These are phyloP conservation scores for Cylindricascospora bacillispora DNA, from an alignment of 1,139 yeast genomes.

Conservation along the genomic window DNA sequence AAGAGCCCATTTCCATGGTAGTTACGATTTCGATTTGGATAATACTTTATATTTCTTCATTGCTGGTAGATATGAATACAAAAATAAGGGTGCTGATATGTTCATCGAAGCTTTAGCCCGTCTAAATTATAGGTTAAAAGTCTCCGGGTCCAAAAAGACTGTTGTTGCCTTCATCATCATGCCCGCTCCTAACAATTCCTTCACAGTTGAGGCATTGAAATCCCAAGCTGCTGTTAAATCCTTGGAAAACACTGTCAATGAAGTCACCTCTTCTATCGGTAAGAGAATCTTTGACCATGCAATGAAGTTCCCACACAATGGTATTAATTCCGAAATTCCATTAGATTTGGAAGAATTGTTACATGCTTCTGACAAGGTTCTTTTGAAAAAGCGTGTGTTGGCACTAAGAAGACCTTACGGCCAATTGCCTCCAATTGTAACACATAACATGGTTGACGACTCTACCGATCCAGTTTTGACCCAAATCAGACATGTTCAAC, in stretches of 20 bases:
- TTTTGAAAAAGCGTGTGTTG: conserved; percentile 82
- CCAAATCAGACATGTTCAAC: conserved; percentile 82
- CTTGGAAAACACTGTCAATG: conserved; percentile 77
- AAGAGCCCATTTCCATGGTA: conserved; percentile 95
- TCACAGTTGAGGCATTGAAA: conserved; percentile 88
- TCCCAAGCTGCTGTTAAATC: conserved; percentile 95
- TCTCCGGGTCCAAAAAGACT: conserved; percentile 72
- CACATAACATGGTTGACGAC: conserved; percentile 96
- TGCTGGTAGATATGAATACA: conserved; percentile 93
- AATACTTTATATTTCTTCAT: conserved; percentile 90
- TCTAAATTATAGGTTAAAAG: conserved; percentile 75
- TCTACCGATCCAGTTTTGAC: conserved; percentile 80
- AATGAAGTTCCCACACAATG: conserved; percentile 59
- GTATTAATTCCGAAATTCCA: conserved; percentile 39
- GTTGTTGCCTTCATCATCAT: conserved; percentile 96
- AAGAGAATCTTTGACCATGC: conserved; percentile 84
- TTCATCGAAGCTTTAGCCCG: conserved; percentile 89
- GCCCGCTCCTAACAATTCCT: conserved; percentile 93
- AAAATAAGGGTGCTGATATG: conserved; percentile 95
- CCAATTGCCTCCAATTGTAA: conserved; percentile 85
- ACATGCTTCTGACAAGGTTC: conserved; percentile 78
- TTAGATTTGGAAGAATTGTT: conserved; percentile 61
- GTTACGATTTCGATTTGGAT: conserved; percentile 86
- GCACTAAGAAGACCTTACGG: conserved; percentile 76
- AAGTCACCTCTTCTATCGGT: conserved; percentile 80